Percentiles rank a stretch among this genome's conserved stretches.
Evolutionary conservation across 2,329 filamentous ascomycete genomes (phyloP).

Genomic region (Colletotrichum sojae): DNA sequence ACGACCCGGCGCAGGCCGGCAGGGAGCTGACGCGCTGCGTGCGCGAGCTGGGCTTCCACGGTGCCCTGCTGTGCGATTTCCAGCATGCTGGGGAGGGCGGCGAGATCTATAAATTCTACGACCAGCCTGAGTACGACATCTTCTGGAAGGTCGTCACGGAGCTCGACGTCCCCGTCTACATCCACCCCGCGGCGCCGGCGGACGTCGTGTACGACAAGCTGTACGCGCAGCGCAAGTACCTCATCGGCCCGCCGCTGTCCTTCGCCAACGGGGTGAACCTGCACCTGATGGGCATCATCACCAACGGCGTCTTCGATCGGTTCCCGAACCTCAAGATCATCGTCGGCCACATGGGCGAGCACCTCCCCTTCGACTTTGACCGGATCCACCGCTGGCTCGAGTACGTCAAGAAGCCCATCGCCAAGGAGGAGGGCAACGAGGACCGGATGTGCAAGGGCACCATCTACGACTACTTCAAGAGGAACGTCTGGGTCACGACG

Average conservation of each 20-base stretch:
- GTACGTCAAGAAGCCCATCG: conserved; percentile 66
- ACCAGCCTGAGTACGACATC: conserved; percentile 70
- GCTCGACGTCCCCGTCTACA: conserved; percentile 75
- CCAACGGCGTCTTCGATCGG: conserved; percentile 65
- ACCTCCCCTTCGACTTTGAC: conserved; percentile 64
- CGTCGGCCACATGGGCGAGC: conserved; percentile 64
- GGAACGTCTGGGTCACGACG: conserved; percentile 71
- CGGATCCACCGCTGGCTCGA: conserved; percentile 70
- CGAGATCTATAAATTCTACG: conserved; percentile 76
- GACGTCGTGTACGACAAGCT: conserved; percentile 70
- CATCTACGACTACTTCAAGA: conserved; percentile 66
- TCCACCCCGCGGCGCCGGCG: conserved; percentile 73
- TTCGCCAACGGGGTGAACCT: conserved; percentile 73
- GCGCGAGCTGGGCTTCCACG: conserved; percentile 72
- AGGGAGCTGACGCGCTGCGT: conserved; percentile 68
- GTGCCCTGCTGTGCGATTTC: conserved; percentile 73
- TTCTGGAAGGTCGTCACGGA: conserved; percentile 73
- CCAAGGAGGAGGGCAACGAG: conserved; percentile 46
- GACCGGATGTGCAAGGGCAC: conserved; percentile 60
- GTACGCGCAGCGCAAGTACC: conserved; percentile 71
- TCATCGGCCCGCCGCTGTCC: conserved; percentile 71
- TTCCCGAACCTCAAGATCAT: conserved; percentile 61
- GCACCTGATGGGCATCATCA: conserved; percentile 67
- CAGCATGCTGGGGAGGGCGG: conserved; percentile 71
- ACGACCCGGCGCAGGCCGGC: conserved; percentile 65